These are phyloP conservation scores for Talaromyces liani DNA, from an alignment of 495 filamentous ascomycete species.

Conservation along the genomic window DNA sequence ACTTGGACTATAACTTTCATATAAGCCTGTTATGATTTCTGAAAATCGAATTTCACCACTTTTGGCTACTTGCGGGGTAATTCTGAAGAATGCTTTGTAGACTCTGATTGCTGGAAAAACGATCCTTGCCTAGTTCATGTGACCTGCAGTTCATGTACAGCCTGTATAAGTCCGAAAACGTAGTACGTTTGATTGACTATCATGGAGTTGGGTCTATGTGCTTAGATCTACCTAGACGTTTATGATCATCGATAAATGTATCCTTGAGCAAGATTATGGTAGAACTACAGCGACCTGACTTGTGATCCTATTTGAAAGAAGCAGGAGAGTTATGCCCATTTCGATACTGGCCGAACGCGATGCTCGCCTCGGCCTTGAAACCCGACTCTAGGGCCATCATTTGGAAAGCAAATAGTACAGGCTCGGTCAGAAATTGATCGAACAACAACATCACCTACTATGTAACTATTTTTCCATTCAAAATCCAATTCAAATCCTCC, in stretches of 20 bases:
- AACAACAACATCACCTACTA: constrained; percentile 16
- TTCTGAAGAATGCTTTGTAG: background rate
- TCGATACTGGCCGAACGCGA: background rate
- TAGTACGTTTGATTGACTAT: background rate
- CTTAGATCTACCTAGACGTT: background rate
- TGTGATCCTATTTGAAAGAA: background rate
- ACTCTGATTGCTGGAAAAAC: background rate
- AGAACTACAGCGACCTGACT: background rate
- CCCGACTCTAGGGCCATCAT: constrained; percentile 10
- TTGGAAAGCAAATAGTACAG: constrained; percentile 16
- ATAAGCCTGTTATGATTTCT: background rate
- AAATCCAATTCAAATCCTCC: constrained; percentile 36
- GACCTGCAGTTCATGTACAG: background rate
- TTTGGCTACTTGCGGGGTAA: background rate
- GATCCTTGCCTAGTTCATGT: background rate
- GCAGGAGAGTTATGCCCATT: background rate
- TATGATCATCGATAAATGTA: background rate
- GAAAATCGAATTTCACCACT: background rate
- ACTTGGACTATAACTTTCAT: background rate
- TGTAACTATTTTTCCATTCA: constrained; percentile 20
- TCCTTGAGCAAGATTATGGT: background rate
- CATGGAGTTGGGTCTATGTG: background rate
- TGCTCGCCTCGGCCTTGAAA: constrained; percentile 9
- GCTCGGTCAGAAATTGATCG: constrained; percentile 12
- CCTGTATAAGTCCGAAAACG: background rate